Base-by-base conservation (phyloP, 108 stramenopile genomes). In the Aureococcus anophagefferens region DNA sequence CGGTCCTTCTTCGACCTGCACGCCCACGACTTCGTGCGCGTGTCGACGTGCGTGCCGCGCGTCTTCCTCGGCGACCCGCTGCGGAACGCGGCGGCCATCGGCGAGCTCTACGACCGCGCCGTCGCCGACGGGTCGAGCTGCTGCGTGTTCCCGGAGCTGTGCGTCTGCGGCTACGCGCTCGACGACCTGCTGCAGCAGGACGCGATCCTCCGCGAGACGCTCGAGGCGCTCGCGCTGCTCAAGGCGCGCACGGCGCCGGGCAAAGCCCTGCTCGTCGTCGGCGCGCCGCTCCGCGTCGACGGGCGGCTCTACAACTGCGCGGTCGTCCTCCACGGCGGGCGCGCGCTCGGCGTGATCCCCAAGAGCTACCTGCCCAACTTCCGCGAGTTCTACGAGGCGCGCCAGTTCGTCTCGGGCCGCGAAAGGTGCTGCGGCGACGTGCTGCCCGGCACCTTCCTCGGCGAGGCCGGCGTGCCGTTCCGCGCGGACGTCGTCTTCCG, bases 311-410 rank as follows among this genome's bases (percentile, higher is more conserved):
- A 25, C 51, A 59, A 59, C 51, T 59, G 51, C 51, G 51, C 51
- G 7, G 25, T 59, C 14, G 51, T 28, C 21, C 51, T 59, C 1
- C 25, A 16, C 1, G 51, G 7, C 17, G 51, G 51, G 0, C 51
- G 51, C 21, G 1, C 21, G 7, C 51, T 16, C 14, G 51, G 51
- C 51, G 25, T 59, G 4, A 25, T 59, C 21, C 21, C 51, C 21
- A 59, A 59, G 51, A 9, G 7, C 7, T 59, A 59, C 51, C 51
- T 59, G 25, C 51, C 51, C 21, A 59, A 59, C 51, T 59, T 59
- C 51, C 51, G 51, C 51, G 51, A 59, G 25, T 59, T 59, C 51
- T 59, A 59, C 51, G 51, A 59, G 25, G 51, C 51, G 51, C 51
- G 51, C 7, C 51, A 59, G 51, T 59, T 59, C 51, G 51, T 28